Evolutionary conservation across 2,329 filamentous ascomycete species (phyloP), one percentile per base, ranked within the genome.

Genomic region (Pyrenophora seminiperda): DNA sequence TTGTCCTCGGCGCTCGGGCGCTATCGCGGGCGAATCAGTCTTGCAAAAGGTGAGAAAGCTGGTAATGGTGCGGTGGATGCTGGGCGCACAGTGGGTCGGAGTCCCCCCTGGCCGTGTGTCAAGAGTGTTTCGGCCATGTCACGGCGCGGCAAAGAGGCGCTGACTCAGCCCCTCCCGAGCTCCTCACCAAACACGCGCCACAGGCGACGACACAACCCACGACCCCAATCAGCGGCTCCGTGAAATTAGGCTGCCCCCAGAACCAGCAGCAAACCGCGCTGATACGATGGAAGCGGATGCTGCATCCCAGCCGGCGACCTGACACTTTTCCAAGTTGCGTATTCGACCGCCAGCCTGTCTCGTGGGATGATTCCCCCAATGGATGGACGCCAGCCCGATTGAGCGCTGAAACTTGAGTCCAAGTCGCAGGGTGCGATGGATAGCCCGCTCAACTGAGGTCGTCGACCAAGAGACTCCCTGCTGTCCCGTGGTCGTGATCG

Each of bases 91-190:
- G 58, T 48, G 61, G 44, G 49, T 50, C 58, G 54, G 47, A 50
- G 47, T 32, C 41, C 37, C 54, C 49, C 57, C 61, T 63, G 59
- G 44, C 42, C 17, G 41, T 54, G 63, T 66, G 51, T 62, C 57
- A 64, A 51, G 47, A 58, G 56, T 53, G 63, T 66, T 64, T 64
- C 61, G 60, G 46, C 22, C 53, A 37, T 50, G 61, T 65, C 61
- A 59, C 61, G 54, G 55, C 45, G 54, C 57, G 49, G 44, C 39
- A 47, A 47, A 47, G 41, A 53, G 40, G 33, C 20, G 48, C 49
- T 59, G 49, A 59, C 34, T 60, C 54, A 58, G 37, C 53, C 18
- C n/a, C 40, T 22, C 39, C 34, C 24, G 24, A 22, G 24, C 9
- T 11, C 24, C 30, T 37, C 27, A 33, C 34, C 42, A 47, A 44